Evolutionary conservation across 2,329 filamentous ascomycete species (phyloP), one percentile per base, ranked within the genome.

Genomic region (Lachnellula cervina): DNA sequence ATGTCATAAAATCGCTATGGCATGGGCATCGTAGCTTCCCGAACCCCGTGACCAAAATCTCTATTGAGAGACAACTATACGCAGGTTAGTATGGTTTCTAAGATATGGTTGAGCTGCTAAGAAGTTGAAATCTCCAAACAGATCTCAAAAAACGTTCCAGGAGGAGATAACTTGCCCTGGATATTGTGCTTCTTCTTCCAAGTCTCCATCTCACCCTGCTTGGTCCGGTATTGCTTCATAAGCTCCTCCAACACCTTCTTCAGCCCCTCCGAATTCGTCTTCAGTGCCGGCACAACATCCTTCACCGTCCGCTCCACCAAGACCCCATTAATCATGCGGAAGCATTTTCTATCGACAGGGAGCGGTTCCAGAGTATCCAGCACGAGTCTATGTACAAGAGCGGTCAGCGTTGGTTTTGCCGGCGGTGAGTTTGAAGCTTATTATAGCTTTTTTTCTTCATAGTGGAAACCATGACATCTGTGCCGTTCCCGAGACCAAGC

Each of bases 131-230:
- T 32, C 8, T 32, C 9, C 3, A 32, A 9, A 32, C 28, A 32
- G 3, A 32, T 32, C 28, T 32, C 28, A 32, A 1, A 32, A 32
- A 7, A 32, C 9, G 28, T 32, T 32, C 8, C 8, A 32, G 8
- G 9, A 32, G 9, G 9, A 11, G 28, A 32, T 32, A 32, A 32
- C 28, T 32, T 32, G 28, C 28, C 28, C 71, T 93, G 89, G 51
- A 94, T 82, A 68, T 93, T 93, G 75, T 94, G 90, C 83, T 91
- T 92, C 73, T 91, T 92, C 89, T 99, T 99, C 94, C 94, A 99
- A 73, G 87, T 92, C 71, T 99, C 93, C 79, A 99, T 83, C 70
- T 99, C 94, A 43, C 90, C 85, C 73, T 99, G 92, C 75, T 96
- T 96, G 34, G 79, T 76, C 78, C 96, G 96, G 80, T 97, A 97